Conservation (phyloP, 192 early-diverging fungal genomes). For the Radiomyces spectabilis region DNA sequence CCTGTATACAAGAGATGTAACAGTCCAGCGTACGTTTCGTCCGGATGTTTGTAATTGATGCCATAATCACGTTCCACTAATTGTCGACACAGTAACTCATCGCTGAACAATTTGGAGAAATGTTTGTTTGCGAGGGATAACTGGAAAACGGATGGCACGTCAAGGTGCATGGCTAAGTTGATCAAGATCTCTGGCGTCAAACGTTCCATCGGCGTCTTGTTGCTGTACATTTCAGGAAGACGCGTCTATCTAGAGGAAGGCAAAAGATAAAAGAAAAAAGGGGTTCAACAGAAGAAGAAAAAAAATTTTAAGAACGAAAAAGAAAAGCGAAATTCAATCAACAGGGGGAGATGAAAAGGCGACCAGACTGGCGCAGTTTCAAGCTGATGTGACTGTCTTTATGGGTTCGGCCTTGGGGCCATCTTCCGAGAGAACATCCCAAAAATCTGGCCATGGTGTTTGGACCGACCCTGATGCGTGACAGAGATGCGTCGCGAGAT, state of each 20-base stretch:
- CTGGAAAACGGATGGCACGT: slow-evolving; percentile 7
- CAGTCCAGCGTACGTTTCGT: no score
- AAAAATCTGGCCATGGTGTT: slow-evolving; percentile 94
- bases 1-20: no score
- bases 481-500: slow-evolving; percentile 50
- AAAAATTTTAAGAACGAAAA: no score
- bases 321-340: no score
- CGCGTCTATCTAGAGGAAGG: no score
- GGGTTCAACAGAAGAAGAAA: neutral
- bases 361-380: no score
- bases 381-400: no score
- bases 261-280: neutral
- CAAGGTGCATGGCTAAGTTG: slow-evolving; percentile 9
- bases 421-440: no score
- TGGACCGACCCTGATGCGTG: slow-evolving; percentile 78
- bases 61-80: slow-evolving; percentile 11
- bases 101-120: neutral
- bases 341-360: no score
- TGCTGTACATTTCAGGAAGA: neutral
- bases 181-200: slow-evolving; percentile 21
- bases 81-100: slow-evolving; percentile 16
- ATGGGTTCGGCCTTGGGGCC: no score
- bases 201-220: neutral
- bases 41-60: slow-evolving; percentile 12
- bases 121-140: slow-evolving; percentile 6